Evolutionary conservation across 1,139 yeast species (phyloP), one percentile per base, ranked within the genome.

Genomic region (Candida albicans): DNA sequence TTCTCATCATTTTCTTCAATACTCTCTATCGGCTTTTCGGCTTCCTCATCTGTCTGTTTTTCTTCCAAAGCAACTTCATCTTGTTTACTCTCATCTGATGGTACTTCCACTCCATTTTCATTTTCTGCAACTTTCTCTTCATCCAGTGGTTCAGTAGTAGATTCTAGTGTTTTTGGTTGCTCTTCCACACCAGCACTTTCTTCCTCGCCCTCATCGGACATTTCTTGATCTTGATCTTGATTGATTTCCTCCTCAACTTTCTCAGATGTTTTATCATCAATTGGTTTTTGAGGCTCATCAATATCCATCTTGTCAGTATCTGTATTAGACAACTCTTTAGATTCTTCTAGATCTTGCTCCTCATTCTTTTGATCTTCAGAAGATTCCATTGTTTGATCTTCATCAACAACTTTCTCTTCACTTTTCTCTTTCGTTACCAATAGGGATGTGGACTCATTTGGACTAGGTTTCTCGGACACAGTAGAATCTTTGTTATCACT

Each of bases 51-150:
- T n/a, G n/a, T n/a, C n/a, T 30, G 32, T 9, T 37, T 43, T 22
- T 27, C 40, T 28, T 35, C 48, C 10, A 2, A 9, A n/a, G 3
- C 26, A 10, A 43, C 48, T 13, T 43, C 52, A 7, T 41, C 49
- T 41, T 35, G 43, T n/a, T 45, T 42, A 36, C 34, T 42, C 33
- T 43, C 39, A 13, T 35, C 53, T 28, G 45, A 44, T 4, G 42
- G 49, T 26, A 13, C 39, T 24, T 44, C 43, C 18, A 11, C 28
- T 42, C 37, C 45, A 33, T 13, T 43, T 40, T 33, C 41, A 27
- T 28, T 41, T 5, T 37, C 32, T 9, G 24, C 36, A 26, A 30
- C 43, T 25, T 31, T 41, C 10, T 33, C 40, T 12, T 26, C 34
- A 2, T 26, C 39, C 15, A 39, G 43, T 3, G 39, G 42, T 22